phyloP scores from a whole-genome alignment of 768 basidiomycete genomes.

The Russula emetica region DNA sequence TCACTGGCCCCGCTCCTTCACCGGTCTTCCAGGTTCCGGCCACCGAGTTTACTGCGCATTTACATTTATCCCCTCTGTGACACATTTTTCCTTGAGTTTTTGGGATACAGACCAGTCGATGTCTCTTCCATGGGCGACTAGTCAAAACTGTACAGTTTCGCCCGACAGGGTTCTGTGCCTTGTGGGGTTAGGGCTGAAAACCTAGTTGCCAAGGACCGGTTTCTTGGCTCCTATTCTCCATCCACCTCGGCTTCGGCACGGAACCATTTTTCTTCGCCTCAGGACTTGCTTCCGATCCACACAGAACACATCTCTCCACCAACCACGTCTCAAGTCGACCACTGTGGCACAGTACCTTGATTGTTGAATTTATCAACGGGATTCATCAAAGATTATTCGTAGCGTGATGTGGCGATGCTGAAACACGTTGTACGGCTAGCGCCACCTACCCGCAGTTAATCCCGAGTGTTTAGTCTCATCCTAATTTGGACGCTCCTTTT shows the following conservation, averaged over 20 bases:
- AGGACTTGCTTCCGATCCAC: neutral
- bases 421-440: slow-evolving; percentile 20
- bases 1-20: slow-evolving; percentile 1
- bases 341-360: neutral
- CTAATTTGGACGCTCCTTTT: slow-evolving; percentile 10
- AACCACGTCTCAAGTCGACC: slow-evolving; percentile 8
- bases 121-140: neutral
- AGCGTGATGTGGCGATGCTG: slow-evolving; percentile 3
- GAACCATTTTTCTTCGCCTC: slow-evolving; percentile 1
- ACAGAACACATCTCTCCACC: neutral
- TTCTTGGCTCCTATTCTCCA: neutral
- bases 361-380: neutral
- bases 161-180: slow-evolving; percentile 19
- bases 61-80: neutral
- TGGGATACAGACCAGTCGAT: neutral
- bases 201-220: slow-evolving; percentile 8
- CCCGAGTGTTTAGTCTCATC: slow-evolving; percentile 1
- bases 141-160: slow-evolving; percentile 22
- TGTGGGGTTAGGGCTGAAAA: slow-evolving; percentile 18
- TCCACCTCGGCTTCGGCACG: slow-evolving; percentile 22
- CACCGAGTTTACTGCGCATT: neutral
- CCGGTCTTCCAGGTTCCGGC: slow-evolving; percentile 8
- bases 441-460: slow-evolving; percentile 16
- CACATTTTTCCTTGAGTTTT: neutral
- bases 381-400: neutral